Evolutionary conservation across 23 red algal genomes (phyloP).

Genomic region (Pyropia yezoensis): DNA sequence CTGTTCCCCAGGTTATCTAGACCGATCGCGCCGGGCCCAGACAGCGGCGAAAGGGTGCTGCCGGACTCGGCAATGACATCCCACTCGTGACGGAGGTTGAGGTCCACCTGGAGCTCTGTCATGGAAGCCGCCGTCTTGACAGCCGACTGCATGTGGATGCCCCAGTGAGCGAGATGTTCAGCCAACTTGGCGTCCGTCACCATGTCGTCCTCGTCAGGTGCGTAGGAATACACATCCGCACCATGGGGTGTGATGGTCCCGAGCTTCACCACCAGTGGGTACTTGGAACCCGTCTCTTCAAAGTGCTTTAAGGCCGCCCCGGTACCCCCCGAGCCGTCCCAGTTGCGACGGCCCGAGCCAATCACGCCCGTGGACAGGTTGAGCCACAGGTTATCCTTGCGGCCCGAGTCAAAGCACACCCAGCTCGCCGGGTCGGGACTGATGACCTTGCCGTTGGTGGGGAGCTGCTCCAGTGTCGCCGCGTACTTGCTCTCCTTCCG

Average conservation of each 20-base stretch:
- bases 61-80: slow-evolving; percentile 43
- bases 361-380: slow-evolving; percentile 70
- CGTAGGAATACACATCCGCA: slow-evolving; percentile 93
- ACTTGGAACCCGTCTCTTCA: slow-evolving; percentile 58
- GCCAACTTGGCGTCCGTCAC: slow-evolving; percentile 69
- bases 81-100: slow-evolving; percentile 47
- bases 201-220: slow-evolving; percentile 84
- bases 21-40: slow-evolving; percentile 61
- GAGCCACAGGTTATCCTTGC: slow-evolving; percentile 89
- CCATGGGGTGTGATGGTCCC: slow-evolving; percentile 88
- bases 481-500: slow-evolving; percentile 68
- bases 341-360: slow-evolving; percentile 66
- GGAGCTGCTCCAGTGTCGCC: slow-evolving; percentile 42
- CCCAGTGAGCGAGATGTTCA: slow-evolving; percentile 69
- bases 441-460: slow-evolving; percentile 42
- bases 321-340: slow-evolving; percentile 50
- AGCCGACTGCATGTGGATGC: slow-evolving; percentile 69
- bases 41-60: slow-evolving; percentile 36
- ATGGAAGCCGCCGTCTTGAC: slow-evolving; percentile 82
- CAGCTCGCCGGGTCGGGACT: slow-evolving; percentile 62
- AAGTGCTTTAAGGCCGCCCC: slow-evolving; percentile 67
- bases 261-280: slow-evolving; percentile 91
- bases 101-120: slow-evolving; percentile 84
- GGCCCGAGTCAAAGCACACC: slow-evolving; percentile 67
- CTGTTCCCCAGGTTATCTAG: slow-evolving; percentile 88